A percentile compares a stretch with the other conserved stretches of the same genome.
phyloP scores from a whole-genome alignment of 2,329 filamentous ascomycete species.

The Fusarium foetens region DNA sequence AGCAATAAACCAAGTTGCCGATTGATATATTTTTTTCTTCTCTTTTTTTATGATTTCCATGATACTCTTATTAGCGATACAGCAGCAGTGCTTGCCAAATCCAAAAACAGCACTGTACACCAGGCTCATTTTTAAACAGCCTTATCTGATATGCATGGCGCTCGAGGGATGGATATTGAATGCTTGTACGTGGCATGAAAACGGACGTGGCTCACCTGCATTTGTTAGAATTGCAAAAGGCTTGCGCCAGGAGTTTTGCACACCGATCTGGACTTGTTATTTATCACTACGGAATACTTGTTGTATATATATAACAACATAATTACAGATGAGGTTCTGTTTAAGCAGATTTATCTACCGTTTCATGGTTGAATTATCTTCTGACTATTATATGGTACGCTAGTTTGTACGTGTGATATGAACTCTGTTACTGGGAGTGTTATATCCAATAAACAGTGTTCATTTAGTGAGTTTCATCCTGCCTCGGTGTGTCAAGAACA shows the following conservation, averaged over 20 bases:
- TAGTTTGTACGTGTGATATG: slow-evolving; percentile 15
- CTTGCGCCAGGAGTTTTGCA: slow-evolving; percentile 16
- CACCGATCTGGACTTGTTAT: neutral
- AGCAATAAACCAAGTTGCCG: slow-evolving; percentile 6
- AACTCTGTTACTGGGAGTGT: neutral
- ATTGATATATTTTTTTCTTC: neutral
- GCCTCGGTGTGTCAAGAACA: neutral
- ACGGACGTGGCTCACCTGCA: slow-evolving; percentile 19
- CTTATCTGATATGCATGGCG: neutral
- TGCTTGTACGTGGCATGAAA: slow-evolving; percentile 19
- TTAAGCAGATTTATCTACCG: neutral
- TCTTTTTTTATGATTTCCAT: slow-evolving; percentile 33
- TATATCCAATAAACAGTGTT: slow-evolving; percentile 9
- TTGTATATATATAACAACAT: neutral
- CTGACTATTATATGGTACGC: neutral
- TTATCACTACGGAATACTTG: neutral
- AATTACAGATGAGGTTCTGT: neutral
- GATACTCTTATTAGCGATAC: slow-evolving; percentile 18
- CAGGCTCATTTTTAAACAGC: neutral
- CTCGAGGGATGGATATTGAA: neutral
- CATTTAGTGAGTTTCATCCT: neutral
- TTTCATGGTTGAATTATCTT: neutral
- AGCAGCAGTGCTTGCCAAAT: neutral
- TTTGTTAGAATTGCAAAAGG: slow-evolving; percentile 34
- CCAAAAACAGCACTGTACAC: neutral